These are phyloP conservation scores for Bruguiera hainesii DNA, from an alignment of 441 rosid species.

Conservation along the genomic window DNA sequence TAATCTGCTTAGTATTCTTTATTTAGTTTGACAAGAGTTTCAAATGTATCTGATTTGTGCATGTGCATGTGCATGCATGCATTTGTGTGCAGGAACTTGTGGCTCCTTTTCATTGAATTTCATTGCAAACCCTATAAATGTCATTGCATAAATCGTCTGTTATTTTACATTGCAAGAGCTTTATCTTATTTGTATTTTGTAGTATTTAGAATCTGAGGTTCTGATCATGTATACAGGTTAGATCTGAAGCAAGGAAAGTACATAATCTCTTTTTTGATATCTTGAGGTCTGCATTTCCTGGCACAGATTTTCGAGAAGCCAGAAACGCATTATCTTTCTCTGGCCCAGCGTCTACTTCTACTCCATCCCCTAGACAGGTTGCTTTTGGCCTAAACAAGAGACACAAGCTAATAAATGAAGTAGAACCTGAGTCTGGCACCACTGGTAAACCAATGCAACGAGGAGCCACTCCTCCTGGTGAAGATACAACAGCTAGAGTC, in stretches of 20 bases:
- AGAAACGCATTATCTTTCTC: slow-evolving; percentile 72
- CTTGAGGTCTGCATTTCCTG: slow-evolving; percentile 91
- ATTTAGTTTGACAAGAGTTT: neutral
- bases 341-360: slow-evolving; percentile 42
- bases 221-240: slow-evolving; percentile 51
- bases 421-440: slow-evolving; percentile 51
- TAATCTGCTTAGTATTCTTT: neutral
- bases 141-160: no score
- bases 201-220: slow-evolving; percentile 14
- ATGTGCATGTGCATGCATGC: no score
- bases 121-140: no score
- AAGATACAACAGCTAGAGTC: slow-evolving; percentile 67
- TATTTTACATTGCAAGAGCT: no score
- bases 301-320: slow-evolving; percentile 80
- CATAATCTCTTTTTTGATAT: slow-evolving; percentile 96
- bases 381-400: slow-evolving; percentile 61
- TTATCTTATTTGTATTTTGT: neutral
- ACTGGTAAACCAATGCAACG: slow-evolving; percentile 54
- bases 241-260: slow-evolving; percentile 94
- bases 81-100: no score
- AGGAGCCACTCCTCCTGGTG: slow-evolving; percentile 35
- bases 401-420: slow-evolving; percentile 53
- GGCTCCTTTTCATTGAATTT: neutral
- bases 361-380: slow-evolving; percentile 55
- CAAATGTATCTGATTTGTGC: no score